Evolutionary conservation across 805 yeast species (phyloP), one percentile per base, ranked within the genome.

Genomic region (Candida vaughaniae): DNA sequence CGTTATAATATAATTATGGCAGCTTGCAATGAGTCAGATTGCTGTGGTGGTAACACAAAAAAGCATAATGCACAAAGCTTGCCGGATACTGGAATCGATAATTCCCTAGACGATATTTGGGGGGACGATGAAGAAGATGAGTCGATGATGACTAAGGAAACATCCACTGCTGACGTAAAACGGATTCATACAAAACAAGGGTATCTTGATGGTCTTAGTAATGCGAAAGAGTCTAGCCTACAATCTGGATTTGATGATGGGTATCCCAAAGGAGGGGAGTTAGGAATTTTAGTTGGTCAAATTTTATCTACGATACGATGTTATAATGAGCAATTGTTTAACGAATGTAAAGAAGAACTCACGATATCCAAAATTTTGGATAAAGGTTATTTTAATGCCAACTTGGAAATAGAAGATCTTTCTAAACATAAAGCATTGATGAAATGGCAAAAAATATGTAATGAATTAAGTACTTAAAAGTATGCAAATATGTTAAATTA

Each of bases 211-310:
- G 98, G 97, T 0, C 52, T 90, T 5, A 68, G 86, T 1, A 60
- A 56, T 11, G 77, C 87, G 4, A 82, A 86, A 49, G 95, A 85
- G 46, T 58, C 60, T 6, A 76, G 82, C 27, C 62, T 88, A 16
- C 97, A 90, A 53, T 52, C 64, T 9, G 96, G 96, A 0, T 90
- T 91, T 52, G 95, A 90, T 55, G 70, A 64, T 2, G 91, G 91
- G 0, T 90, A 79, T 47, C 87, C 86, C 0, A 51, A 63, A 2
- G 98, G 98, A 1, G 87, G 93, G 0, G 53, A 52, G 2, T 43
- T 89, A 1, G 97, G 95, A 0, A 61, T 74, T 0, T 46, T 62
- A 11, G 81, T 80, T 0, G 98, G 98, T 0, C 55, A 58, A 31
- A 63, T 89, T 0, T 43, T 89, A 10, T 86, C 90, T 7, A 37